Evolutionary conservation across 2,329 filamentous ascomycete species (phyloP).

Genomic region (Myriosclerotinia scirpicola): DNA sequence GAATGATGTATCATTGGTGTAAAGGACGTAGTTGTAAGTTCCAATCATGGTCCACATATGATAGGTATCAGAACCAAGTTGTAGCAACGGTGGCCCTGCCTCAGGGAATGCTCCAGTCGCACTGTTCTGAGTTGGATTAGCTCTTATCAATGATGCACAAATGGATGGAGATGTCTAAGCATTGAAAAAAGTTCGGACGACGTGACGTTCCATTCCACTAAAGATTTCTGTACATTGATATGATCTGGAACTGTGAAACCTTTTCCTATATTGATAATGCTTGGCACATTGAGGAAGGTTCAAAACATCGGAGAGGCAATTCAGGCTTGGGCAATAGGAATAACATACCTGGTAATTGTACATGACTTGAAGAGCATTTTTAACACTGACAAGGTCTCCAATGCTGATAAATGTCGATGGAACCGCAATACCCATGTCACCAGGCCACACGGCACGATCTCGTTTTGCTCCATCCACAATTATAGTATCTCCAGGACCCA

Average conservation of each 20-base stretch:
- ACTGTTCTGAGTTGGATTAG: conserved; percentile 26
- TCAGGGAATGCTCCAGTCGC: conserved; percentile 34
- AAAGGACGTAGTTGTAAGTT: conserved; percentile 59
- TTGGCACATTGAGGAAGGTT: too few species aligned
- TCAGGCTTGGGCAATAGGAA: background rate
- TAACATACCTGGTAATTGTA: conserved; percentile 47
- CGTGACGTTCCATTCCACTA: background rate
- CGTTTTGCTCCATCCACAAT: conserved; percentile 57
- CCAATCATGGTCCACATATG: conserved; percentile 60
- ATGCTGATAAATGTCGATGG: conserved; percentile 56
- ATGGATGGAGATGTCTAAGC: background rate
- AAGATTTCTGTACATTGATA: background rate
- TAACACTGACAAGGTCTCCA: conserved; percentile 51
- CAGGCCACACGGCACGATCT: conserved; percentile 60
- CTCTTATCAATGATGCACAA: background rate
- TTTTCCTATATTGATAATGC: too few species aligned
- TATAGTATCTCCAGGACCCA: conserved; percentile 38
- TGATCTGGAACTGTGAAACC: too few species aligned
- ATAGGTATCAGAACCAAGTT: conserved; percentile 50
- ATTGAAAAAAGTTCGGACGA: conserved; percentile 28
- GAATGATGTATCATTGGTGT: conserved; percentile 53
- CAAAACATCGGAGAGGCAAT: background rate
- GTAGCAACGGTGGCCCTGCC: conserved; percentile 34
- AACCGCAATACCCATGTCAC: conserved; percentile 57
- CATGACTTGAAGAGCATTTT: conserved; percentile 43